Evolutionary conservation across 768 basidiomycete genomes (phyloP).

Genomic region (Boletus tylopilopsis): DNA sequence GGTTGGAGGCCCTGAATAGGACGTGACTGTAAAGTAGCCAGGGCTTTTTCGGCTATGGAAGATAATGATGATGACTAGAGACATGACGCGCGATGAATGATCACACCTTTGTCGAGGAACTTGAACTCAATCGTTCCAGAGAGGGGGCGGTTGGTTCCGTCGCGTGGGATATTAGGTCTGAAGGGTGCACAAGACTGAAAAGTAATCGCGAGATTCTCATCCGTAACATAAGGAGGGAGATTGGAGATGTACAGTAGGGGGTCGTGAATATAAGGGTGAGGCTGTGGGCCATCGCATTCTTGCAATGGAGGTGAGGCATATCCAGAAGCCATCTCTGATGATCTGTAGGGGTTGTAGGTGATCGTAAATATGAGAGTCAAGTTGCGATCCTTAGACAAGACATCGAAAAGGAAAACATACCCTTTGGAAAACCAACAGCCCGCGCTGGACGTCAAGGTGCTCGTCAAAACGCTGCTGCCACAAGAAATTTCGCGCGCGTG

Average conservation of each 20-base stretch:
- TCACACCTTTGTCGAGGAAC: constrained; percentile 72
- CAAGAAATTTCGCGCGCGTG: constrained; percentile 32
- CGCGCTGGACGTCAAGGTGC: constrained; percentile 30
- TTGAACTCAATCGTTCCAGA: constrained; percentile 83
- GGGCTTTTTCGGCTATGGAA: constrained; percentile 75
- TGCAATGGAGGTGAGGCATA: constrained; percentile 31
- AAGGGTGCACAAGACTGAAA: constrained; percentile 77
- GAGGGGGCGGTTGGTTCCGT: constrained; percentile 47
- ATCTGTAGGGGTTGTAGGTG: constrained; percentile 24
- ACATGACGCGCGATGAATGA: constrained; percentile 8
- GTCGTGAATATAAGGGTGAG: constrained; percentile 83
- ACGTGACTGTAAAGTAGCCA: constrained; percentile 78
- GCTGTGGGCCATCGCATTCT: constrained; percentile 33
- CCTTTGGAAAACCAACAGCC: constrained; percentile 29
- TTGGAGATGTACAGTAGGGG: constrained; percentile 79
- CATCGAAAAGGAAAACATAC: constrained; percentile 13
- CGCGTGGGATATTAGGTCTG: constrained; percentile 71
- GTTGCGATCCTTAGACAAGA: neutral
- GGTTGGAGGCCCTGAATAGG: constrained; percentile 60
- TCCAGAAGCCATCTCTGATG: constrained; percentile 35
- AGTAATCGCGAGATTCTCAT: constrained; percentile 72
- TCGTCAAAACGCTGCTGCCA: constrained; percentile 24
- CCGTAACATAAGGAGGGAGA: constrained; percentile 67
- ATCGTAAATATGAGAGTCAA: neutral
- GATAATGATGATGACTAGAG: constrained; percentile 4